Percentiles rank a stretch among this genome's conserved stretches.
phyloP scores from a whole-genome alignment of 192 early-diverging fungal genomes.

The Thamnidium elegans region DNA sequence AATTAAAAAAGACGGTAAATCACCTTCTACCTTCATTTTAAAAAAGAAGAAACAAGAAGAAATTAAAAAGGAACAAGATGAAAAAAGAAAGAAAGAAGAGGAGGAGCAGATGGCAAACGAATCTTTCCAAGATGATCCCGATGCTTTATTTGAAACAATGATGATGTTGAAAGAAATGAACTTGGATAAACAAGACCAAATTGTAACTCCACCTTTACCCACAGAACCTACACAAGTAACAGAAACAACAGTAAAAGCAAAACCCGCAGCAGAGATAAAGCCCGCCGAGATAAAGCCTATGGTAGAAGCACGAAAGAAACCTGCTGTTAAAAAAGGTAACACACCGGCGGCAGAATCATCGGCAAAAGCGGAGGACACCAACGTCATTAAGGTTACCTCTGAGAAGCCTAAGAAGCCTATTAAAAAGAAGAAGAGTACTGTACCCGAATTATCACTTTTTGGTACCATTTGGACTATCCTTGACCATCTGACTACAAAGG shows the following conservation, averaged over 20 bases:
- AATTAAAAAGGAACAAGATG: neutral
- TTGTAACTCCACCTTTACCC: neutral
- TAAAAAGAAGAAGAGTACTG: constrained; percentile 21
- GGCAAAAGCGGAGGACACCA: neutral
- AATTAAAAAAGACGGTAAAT: constrained; percentile 11
- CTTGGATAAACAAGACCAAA: constrained; percentile 22
- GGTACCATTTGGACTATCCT: constrained; percentile 43
- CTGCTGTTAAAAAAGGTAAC: neutral
- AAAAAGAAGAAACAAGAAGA: neutral
- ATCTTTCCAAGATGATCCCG: constrained; percentile 23
- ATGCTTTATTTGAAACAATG: constrained; percentile 31
- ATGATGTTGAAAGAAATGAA: constrained; percentile 37
- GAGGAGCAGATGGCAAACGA: constrained; percentile 23
- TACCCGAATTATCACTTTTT: constrained; percentile 39
- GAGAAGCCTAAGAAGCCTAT: neutral
- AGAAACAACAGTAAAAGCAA: neutral
- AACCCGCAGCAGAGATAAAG: neutral
- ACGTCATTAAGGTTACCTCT: neutral
- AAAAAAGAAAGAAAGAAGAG: constrained; percentile 16
- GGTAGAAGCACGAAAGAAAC: neutral
- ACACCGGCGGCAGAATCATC: neutral
- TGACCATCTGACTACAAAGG: constrained; percentile 35
- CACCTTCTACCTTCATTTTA: constrained; percentile 13
- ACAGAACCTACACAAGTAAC: neutral
- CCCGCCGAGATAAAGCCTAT: neutral